Base-by-base conservation (phyloP, 116 monocot species). In the Phalaenopsis hybrid region DNA sequence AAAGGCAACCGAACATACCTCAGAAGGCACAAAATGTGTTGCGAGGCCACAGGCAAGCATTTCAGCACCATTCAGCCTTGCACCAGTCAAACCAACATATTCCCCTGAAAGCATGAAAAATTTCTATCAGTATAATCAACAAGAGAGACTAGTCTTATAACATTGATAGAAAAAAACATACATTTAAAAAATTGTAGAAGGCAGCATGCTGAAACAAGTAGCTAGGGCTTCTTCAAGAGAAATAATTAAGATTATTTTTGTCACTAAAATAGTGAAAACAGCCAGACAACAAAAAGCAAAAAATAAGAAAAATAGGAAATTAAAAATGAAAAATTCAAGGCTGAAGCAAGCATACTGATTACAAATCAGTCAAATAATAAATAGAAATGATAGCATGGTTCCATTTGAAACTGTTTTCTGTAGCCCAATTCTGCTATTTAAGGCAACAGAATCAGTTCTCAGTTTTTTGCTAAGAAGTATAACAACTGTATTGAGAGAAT, bases 41-140 rank as follows among this genome's bases (percentile, higher is more conserved):
- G 98, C 98, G 74, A 98, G 90, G 52, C 98, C 95, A 89, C 98
- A 95, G 44, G 92, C 93, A 90, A 95, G 92, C 98, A 98, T 93
- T 90, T 98, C 98, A 79, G 89, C 37, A 7, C 89, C 95, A 88
- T 92, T 90, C 83, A 98, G 79, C 82, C 90, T 90, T 55, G 78
- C 95, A 90, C 98, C 95, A 83, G 92, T 92, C 12, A 95, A 85
- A 68, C 93, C 95, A 79, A 92, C 93, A 92, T 90, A 98, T 87
- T 98, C 98, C 78, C 98, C 98, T 98, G 86, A 21, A 37, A 86
- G 58, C 75, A 45, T 73, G 37, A 55, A 5, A 37, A 13, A 72
- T 72, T 80, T 37, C 37, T 23, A 79, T 15, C 23, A 28, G 55
- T 48, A 23, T 12, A 23, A 79, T 17, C 23, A n/a, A 34, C 23